Evolutionary conservation across 2,329 filamentous ascomycete genomes (phyloP), one percentile per base, ranked within the genome.

Genomic region (Fusarium caatingaense): DNA sequence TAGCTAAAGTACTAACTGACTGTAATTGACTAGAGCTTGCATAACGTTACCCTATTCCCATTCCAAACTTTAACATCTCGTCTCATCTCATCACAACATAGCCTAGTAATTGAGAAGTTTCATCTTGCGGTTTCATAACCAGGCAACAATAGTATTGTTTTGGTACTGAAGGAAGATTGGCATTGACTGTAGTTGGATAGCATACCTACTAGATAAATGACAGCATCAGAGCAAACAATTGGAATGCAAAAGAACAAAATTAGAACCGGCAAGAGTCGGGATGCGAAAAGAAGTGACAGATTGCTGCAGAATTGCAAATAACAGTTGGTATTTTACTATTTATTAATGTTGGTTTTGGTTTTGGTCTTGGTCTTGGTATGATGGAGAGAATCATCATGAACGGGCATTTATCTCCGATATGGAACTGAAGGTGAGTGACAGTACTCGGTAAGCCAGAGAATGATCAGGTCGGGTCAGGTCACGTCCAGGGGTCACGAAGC

Each of bases 401-500:
- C 23, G 49, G 28, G 41, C 28, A 28, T 28, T 28, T 13, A 28
- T 28, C 28, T 28, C 28, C 28, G 28, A 28, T 28, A 28, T 28
- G 28, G 28, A 28, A 28, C 28, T 28, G 28, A 28, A 13, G 28
- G 28, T 12, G 28, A 28, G 28, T 13, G 28, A 28, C 28, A 28
- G 28, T 28, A 28, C 27, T 12, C 27, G 5, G 27, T 28, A 28
- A 41, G 23, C 20, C 47, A 41, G 44, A 20, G 25, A 20, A 66
- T 66, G 54, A 54, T 60, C 47, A 44, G 47, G 13, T 27, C 8
- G 21, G 20, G 15, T 32, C 30, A 32, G 32, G 32, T 34, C 32
- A 34, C 16, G 32, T 21, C 41, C 21, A 70, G 44, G 67, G 63
- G 57, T 60, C 63, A 64, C 34, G 6, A 30, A 58, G 27, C 28